These are phyloP conservation scores for Sphaerulina populicola DNA, from an alignment of 2,329 filamentous ascomycete species.

Conservation along the genomic window DNA sequence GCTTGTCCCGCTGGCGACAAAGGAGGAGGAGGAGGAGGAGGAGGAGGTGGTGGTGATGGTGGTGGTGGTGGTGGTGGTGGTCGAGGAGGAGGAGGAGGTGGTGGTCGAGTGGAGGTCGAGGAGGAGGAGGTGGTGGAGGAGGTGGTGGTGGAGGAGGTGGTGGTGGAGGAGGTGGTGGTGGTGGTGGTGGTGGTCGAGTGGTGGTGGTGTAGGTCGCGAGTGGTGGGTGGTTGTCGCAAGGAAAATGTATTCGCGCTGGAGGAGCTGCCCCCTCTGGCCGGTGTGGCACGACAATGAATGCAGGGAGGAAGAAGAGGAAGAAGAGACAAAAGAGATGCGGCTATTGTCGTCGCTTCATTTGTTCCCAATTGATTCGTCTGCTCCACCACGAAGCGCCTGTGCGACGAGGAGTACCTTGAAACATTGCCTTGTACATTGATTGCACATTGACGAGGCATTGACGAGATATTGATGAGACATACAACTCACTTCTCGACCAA, in stretches of 20 bases:
- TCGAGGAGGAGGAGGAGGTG: too few relatives aligned
- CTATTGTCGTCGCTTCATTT: not conserved
- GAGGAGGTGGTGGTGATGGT: not conserved
- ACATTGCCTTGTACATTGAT: too few relatives aligned
- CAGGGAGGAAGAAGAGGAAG: not conserved
- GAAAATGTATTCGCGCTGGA: not conserved
- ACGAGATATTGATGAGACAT: too few relatives aligned
- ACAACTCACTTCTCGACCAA: too few relatives aligned
- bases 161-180: too few relatives aligned
- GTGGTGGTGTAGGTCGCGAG: too few relatives aligned
- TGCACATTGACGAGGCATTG: too few relatives aligned
- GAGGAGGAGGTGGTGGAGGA: not conserved
- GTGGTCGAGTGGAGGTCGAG: not conserved
- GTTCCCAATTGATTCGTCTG: not conserved
- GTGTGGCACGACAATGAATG: not conserved
- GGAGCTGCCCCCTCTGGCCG: not conserved
- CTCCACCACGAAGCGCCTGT: not conserved
- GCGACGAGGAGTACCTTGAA: not conserved
- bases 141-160: not conserved
- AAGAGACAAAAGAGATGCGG: too few relatives aligned
- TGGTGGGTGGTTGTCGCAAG: not conserved
- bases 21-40: not conserved
- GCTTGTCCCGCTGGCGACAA: not conserved
- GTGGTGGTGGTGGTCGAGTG: too few relatives aligned
- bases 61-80: not conserved